Conservation (phyloP, 345 rosid species). For the Boechera retrofracta region DNA sequence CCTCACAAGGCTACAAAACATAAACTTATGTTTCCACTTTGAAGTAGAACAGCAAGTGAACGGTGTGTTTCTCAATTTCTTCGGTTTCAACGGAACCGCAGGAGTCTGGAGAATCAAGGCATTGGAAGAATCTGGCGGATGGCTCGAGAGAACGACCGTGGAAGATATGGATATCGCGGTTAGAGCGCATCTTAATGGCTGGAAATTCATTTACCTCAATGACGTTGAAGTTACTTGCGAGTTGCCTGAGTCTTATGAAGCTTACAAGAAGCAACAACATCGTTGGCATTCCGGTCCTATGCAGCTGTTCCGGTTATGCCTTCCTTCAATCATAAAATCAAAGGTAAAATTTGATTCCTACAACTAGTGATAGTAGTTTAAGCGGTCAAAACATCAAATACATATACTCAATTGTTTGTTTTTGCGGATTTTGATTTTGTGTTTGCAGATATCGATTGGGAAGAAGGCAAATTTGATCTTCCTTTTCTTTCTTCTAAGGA, state of each 20-base stretch:
- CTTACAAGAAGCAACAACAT: constrained; percentile 88
- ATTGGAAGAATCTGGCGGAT: constrained; percentile 83
- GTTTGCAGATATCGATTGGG: constrained; percentile 64
- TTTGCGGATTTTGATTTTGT: background rate
- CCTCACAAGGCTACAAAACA: constrained; percentile 86
- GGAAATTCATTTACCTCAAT: constrained; percentile 83
- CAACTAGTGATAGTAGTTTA: background rate
- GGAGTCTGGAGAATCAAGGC: constrained; percentile 94
- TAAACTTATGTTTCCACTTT: constrained; percentile 86
- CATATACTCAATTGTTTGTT: background rate
- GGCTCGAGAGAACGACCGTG: constrained; percentile 94
- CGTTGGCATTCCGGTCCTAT: constrained; percentile 98
- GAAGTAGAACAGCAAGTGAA: constrained; percentile 96
- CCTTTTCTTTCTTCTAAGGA: constrained; percentile 86
- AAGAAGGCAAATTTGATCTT: constrained; percentile 83
- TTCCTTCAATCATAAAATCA: constrained; percentile 71
- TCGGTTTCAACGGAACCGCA: constrained; percentile 93
- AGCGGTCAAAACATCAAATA: background rate
- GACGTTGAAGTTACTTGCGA: constrained; percentile 84
- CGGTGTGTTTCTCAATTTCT: constrained; percentile 76
- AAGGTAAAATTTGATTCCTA: constrained; percentile 52
- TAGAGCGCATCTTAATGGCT: constrained; percentile 83
- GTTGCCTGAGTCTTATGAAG: constrained; percentile 86
- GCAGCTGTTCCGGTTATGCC: constrained; percentile 86
- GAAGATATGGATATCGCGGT: constrained; percentile 97